These are phyloP conservation scores for Sarocladiaceae sp. DNA, from an alignment of 2,329 filamentous ascomycete species.

Conservation along the genomic window DNA sequence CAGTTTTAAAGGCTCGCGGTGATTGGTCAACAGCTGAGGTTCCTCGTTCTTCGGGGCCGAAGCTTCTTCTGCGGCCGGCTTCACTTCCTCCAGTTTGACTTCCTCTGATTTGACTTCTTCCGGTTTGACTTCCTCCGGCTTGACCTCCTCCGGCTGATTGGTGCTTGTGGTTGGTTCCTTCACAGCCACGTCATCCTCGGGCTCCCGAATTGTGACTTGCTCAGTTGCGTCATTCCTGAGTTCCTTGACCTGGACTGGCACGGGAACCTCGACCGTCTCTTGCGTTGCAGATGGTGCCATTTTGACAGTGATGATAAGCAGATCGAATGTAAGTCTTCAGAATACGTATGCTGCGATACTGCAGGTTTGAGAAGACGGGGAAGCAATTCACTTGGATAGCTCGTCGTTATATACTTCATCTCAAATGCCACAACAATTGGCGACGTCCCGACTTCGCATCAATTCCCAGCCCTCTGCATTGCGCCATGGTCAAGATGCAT, in stretches of 20 bases:
- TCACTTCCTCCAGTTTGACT: too few relatives aligned
- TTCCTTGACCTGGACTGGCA: not conserved
- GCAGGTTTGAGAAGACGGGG: too few relatives aligned
- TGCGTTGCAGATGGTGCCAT: conserved; percentile 4
- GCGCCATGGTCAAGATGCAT: not conserved
- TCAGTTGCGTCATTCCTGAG: not conserved
- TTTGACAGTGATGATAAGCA: not conserved
- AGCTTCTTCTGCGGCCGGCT: not conserved
- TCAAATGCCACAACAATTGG: too few relatives aligned
- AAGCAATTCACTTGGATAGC: too few relatives aligned
- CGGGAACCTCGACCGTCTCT: not conserved
- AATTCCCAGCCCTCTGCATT: too few relatives aligned
- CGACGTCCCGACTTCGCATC: too few relatives aligned
- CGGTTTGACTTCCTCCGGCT: too few relatives aligned
- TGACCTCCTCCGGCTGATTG: too few relatives aligned
- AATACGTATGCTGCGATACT: too few relatives aligned
- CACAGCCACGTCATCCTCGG: not conserved
- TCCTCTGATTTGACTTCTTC: too few relatives aligned
- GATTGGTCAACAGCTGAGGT: not conserved
- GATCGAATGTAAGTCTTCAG: too few relatives aligned
- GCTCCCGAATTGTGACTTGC: not conserved
- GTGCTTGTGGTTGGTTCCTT: not conserved
- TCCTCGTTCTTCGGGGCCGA: not conserved
- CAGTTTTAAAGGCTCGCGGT: conserved; percentile 36
- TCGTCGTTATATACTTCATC: too few relatives aligned